These are phyloP conservation scores for Tylopilus felleus DNA, from an alignment of 768 basidiomycete species.

Conservation along the genomic window DNA sequence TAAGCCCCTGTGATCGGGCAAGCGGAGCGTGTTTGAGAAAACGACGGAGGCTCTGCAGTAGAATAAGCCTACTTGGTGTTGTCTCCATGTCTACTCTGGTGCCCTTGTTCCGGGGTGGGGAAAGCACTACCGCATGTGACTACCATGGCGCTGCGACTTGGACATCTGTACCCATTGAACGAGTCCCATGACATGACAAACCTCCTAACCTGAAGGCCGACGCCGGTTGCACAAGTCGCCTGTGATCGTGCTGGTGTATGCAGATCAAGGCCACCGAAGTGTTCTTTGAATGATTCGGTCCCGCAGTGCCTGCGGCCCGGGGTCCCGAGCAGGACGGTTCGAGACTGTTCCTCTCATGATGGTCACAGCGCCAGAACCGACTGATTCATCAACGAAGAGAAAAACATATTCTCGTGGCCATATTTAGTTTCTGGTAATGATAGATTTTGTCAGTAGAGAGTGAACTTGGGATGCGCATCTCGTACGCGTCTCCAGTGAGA, in stretches of 20 bases:
- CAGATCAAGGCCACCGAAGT: neutral
- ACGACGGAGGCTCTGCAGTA: slow-evolving; percentile 1
- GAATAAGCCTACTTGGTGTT: slow-evolving; percentile 34
- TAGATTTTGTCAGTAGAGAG: neutral
- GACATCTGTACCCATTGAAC: neutral
- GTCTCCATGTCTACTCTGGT: slow-evolving; percentile 9
- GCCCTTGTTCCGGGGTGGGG: slow-evolving; percentile 19
- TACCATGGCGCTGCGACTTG: neutral
- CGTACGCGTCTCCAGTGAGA: neutral
- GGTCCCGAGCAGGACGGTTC: slow-evolving; percentile 1
- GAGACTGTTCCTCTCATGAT: neutral
- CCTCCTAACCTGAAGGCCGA: neutral
- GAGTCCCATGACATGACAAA: slow-evolving; percentile 1
- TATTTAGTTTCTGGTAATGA: neutral
- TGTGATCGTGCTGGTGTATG: neutral
- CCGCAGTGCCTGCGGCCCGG: neutral
- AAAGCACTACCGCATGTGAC: neutral
- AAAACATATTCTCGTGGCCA: neutral
- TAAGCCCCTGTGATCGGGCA: neutral
- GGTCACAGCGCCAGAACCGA: neutral
- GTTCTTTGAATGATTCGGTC: slow-evolving; percentile 1
- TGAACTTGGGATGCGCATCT: neutral
- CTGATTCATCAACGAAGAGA: neutral
- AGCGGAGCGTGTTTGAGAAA: neutral
- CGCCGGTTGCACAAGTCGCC: neutral